Base-by-base conservation (phyloP, 2,329 filamentous ascomycete species). In the Penicillium vulpinum region DNA sequence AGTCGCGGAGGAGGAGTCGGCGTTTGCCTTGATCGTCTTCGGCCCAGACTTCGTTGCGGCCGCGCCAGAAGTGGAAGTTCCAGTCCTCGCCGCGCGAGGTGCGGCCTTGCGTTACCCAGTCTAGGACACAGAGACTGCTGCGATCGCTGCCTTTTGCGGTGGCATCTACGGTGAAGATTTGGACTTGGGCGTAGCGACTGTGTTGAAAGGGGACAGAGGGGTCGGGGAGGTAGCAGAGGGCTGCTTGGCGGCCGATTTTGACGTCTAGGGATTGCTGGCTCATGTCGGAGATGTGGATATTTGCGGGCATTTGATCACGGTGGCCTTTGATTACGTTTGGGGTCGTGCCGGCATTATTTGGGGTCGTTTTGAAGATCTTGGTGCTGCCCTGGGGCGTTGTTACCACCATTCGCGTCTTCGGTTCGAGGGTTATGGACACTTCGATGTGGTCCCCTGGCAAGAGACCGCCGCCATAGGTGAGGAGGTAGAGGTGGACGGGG, bases 381-480 rank as follows among this genome's bases (percentile, higher is more conserved):
- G 94, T 97, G 75, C 92, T 91, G 51, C 93, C 93, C 78, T 87
- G 84, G 0, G 83, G 78, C 0, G 80, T 82, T n/a, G 78, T 77
- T 31, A 80, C 85, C 9, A 84, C 77, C 52, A 97, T 83, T 58
- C 86, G 87, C 5, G 91, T 88, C 2, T 78, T 76, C 3, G 80
- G 65, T 11, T 85, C 83, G 46, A 96, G 80, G 10, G 83, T 81
- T 59, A 96, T 83, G 21, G 80, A 79, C 26, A 99, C 83, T 67
- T 88, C 81, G 72, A 97, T 88, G 62, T 84, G 81, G 73, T 99
- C 94, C 40, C 92, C 92, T 13, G 89, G 90, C 2, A 99, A 90
- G 15, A 99, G 85, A 2, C 94, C 94, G 41, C 94, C 94, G 48
- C 94, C 94, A 71, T 97, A 99, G 0, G 92, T 96, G 47, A 99